Evolutionary conservation across 176 grass and related monocot species (phyloP), one percentile per base, ranked within the genome.

Genomic region (Aegilops bicornis): DNA sequence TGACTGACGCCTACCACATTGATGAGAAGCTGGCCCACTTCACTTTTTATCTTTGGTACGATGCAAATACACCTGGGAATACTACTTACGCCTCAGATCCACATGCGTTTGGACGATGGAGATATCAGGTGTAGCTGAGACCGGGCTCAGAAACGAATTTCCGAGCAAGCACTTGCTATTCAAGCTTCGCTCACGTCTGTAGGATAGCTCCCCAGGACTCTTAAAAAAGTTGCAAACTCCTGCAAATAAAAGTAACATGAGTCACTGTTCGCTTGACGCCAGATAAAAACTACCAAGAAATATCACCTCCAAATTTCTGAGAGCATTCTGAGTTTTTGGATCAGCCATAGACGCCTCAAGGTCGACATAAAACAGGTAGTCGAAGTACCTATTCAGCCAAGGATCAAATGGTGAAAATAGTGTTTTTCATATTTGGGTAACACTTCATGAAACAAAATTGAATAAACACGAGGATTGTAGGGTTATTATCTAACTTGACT

Each of bases 321-420:
- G 92, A 83, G 97, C 89, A 52, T 94, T 91, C 61, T 94, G 86
- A 86, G 92, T 90, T 85, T 88, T 96, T 86, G 89, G 82, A 82
- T 91, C 92, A 65, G 97, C 97, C 89, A 89, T 93, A 32, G 97
- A 99, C 69, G 92, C 88, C 73, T 96, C 94, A 85, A 96, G 90
- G 82, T 99, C 97, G 2, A 96, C 92, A 70, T 99, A 99, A 73
- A 99, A 99, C 47, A 99, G 86, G 88, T 99, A 96, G 81, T 99
- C 89, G 3, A 99, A 99, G 43, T 99, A 91, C 92, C 97, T 99
- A 22, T 72, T 62, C 20, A 88, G 66, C 24, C 12, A 14, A 86
- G 8, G 17, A 72, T 52, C n/a, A 59, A 14, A 86, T 70, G 16
- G 17, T 27, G 74, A 60, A 24, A 56, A 82, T 81, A 65, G 22